Conservation (phyloP, 768 basidiomycete species). For the Imleria badia region DNA sequence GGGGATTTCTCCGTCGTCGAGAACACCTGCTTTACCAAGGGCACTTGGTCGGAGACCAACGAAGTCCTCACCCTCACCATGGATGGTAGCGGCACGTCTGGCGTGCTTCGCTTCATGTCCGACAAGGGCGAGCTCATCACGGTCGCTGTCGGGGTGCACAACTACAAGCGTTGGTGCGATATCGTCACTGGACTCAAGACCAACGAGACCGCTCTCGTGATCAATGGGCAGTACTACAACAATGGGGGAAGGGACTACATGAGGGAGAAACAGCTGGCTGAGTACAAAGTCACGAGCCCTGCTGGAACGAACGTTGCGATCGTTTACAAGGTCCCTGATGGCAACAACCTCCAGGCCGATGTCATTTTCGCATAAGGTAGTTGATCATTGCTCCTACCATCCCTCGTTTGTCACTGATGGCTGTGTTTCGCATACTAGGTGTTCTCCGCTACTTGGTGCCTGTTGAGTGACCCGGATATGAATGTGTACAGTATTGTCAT, state of each 20-base stretch:
- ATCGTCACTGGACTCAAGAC: conserved; percentile 32
- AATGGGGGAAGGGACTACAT: not conserved
- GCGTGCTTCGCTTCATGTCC: conserved; percentile 34
- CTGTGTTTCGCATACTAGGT: not conserved
- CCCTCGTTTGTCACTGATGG: not conserved
- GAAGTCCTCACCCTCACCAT: conserved; percentile 31
- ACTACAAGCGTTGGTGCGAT: conserved; percentile 31
- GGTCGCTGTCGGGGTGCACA: conserved; percentile 39
- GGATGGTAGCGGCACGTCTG: conserved; percentile 41
- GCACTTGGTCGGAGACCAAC: conserved; percentile 30
- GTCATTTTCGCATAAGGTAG: conserved; percentile 7
- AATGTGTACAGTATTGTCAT: not conserved
- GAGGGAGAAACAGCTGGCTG: conserved; percentile 6
- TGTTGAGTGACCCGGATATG: not conserved
- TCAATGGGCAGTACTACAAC: conserved; percentile 32
- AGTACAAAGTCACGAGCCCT: conserved; percentile 8
- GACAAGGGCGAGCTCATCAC: conserved; percentile 33
- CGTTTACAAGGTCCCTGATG: not conserved
- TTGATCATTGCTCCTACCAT: too few relatives aligned
- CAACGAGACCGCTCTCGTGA: conserved; percentile 22
- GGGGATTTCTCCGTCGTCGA: conserved; percentile 4
- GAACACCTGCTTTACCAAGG: conserved; percentile 14
- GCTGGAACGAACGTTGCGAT: conserved; percentile 1
- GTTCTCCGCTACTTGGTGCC: too few relatives aligned
- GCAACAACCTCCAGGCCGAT: conserved; percentile 6